Base-by-base conservation (phyloP, 306 rosid genomes). In the Mucuna pruriens region DNA sequence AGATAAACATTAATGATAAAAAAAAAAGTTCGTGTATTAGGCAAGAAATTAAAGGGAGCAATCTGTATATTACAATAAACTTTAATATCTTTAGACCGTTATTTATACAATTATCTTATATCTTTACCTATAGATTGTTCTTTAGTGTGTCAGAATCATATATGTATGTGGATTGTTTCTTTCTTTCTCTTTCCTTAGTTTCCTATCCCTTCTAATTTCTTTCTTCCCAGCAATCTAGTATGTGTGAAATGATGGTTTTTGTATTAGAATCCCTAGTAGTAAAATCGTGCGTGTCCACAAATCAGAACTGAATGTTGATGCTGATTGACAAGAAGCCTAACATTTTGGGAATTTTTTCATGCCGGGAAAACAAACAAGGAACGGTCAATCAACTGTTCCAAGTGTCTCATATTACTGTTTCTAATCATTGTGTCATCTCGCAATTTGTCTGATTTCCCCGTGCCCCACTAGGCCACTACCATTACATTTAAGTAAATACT, bases 301-400 rank as follows among this genome's bases (percentile, higher is more conserved):
- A 68, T 36, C 73, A 69, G 20, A 71, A 20, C 10, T 49, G 29
- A 22, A 68, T 15, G 16, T 11, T 55, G 85, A 36, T 34, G 74
- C 55, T 15, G 66, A 83, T 77, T 77, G 74, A 61, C 75, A 76
- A 52, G 54, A 76, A 48, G 44, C 51, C 57, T 29, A 84, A 49
- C 19, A 49, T 51, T 51, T 76, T 12, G 74, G 26, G 60, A 55
- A 55, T 20, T 26, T 67, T 60, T 73, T 40, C 54, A 58, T 58
- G 17, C 76, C 49, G 39, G 73, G 74, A 82, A 62, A 68, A 52
- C 72, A 52, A 76, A 34, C 78, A 23, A 77, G 46, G 62, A 72
- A 72, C 63, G 26, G 23, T 52, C 75, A 62, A 64, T 71, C 75
- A 33, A 67, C 83, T 74, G 63, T 42, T 61, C 17, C 60, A 46